Conservation (phyloP, 2,329 filamentous ascomycete species). For the Fusarium keratoplasticum region DNA sequence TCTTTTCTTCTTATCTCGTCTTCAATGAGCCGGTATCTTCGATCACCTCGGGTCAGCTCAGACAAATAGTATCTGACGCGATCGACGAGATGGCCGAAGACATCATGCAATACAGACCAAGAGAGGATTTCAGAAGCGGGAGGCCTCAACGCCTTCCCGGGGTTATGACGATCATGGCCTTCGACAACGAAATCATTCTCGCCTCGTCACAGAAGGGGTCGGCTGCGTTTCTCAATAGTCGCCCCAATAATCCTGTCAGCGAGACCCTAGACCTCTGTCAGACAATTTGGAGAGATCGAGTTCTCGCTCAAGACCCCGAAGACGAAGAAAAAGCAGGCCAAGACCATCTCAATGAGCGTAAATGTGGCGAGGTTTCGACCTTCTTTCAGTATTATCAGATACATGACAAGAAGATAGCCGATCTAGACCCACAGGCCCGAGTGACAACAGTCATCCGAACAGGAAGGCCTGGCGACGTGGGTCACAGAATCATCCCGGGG, state of each 20-base stretch:
- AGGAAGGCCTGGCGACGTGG: too few relatives aligned
- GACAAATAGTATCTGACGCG: background rate
- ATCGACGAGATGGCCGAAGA: background rate
- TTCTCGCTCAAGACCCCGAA: background rate
- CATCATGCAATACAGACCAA: background rate
- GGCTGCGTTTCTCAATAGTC: background rate
- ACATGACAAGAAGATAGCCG: background rate
- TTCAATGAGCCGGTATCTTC: background rate
- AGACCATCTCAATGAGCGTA: background rate
- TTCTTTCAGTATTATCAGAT: slow-evolving; percentile 1
- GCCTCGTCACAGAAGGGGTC: slow-evolving; percentile 6
- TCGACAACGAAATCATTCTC: slow-evolving; percentile 4
- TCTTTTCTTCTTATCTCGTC: background rate
- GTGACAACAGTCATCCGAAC: background rate
- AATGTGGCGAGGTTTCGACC: background rate
- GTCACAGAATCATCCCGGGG: background rate
- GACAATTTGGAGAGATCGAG: background rate
- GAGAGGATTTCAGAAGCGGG: too few relatives aligned
- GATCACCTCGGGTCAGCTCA: background rate
- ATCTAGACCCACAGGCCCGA: background rate
- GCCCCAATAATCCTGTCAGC: background rate
- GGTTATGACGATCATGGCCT: slow-evolving; percentile 7
- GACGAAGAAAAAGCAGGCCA: background rate
- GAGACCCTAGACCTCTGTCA: background rate
- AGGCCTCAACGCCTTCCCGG: too few relatives aligned